Evolutionary conservation across 202 grass and related monocot species (phyloP), one percentile per base, ranked within the genome.

Genomic region (Elaeis oleifera): DNA sequence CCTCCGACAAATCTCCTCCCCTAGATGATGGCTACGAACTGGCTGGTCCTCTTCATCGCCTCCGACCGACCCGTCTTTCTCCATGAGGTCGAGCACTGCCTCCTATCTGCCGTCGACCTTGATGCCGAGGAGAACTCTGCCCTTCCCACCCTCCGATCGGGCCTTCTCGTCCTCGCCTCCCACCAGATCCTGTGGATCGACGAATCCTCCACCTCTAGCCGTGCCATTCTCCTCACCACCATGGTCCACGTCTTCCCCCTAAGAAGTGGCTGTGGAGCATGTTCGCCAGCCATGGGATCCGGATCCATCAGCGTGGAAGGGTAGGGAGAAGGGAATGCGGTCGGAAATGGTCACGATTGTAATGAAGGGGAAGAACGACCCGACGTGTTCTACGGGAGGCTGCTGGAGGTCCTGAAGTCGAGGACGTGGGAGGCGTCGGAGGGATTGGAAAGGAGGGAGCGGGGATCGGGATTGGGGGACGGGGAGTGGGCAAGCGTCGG

Each of bases 111-210:
- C 61, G 88, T 70, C 4, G 94, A 97, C 48, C 80, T 97, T 23
- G 94, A 89, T 60, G 65, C 79, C 9, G 84, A 91, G 65, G 89
- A 89, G 76, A 82, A 74, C 61, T 69, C 82, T 18, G 52, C 51
- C 71, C 82, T 84, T 62, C 32, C 76, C 14, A 58, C 84, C 16
- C 80, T 97, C 61, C 88, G 59, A 11, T 86, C 74, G 60, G 77
- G 84, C 60, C 88, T 99, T 65, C 94, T 99, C 74, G 82, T 73
- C 27, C 82, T 99, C 74, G 92, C 88, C 56, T 99, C 94, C 69
- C 85, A 92, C 73, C 94, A 85, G 18, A 74, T 99, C 58, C 31
- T 99, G 77, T 92, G 90, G 81, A 77, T 99, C 70, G 77, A 99
- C 75, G 84, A 92, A 18, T 4, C 77, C 50, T 92, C 94, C 54